phyloP scores from a whole-genome alignment of 768 basidiomycete genomes.

The Mycena sanguinolenta region DNA sequence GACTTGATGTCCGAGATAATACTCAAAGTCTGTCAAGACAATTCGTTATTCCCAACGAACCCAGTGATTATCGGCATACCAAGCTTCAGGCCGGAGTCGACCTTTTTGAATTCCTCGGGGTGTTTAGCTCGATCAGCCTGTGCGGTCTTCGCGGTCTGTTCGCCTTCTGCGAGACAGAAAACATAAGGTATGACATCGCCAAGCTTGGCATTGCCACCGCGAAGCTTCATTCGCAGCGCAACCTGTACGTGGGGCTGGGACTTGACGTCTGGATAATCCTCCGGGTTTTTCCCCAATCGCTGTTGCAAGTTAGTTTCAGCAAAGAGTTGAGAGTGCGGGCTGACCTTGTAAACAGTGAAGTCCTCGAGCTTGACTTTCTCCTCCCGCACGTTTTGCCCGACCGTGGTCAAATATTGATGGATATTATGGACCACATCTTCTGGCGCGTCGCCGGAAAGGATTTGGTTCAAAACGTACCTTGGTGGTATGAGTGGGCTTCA shows the following conservation, averaged over 20 bases:
- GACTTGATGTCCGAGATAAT: constrained; percentile 92
- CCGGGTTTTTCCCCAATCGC: constrained; percentile 96
- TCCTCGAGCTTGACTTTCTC: constrained; percentile 90
- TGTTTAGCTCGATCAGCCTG: constrained; percentile 94
- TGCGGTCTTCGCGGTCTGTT: constrained; percentile 75
- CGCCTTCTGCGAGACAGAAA: constrained; percentile 86
- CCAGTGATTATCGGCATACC: constrained; percentile 59
- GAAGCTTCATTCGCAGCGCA: constrained; percentile 89
- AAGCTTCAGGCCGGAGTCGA: constrained; percentile 75
- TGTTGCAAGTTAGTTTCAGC: constrained; percentile 44
- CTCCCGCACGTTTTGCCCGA: constrained; percentile 83
- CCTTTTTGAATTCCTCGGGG: constrained; percentile 90
- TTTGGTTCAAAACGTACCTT: constrained; percentile 91
- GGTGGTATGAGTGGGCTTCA: constrained; percentile 3
- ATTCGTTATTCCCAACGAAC: constrained; percentile 11
- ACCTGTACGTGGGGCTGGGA: constrained; percentile 97
- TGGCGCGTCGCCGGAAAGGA: constrained; percentile 91
- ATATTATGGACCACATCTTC: constrained; percentile 92
- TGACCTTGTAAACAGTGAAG: constrained; percentile 93
- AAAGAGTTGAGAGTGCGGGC: constrained; percentile 28
- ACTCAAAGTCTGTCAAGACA: constrained; percentile 79
- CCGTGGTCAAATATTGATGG: constrained; percentile 87
- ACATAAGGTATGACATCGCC: constrained; percentile 98
- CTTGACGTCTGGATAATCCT: constrained; percentile 97
- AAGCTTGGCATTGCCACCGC: constrained; percentile 81